A percentile compares a stretch with the other conserved stretches of the same genome.
These are phyloP conservation scores for Penstemon eatonii DNA, from an alignment of 257 asterid genomes.

Conservation along the genomic window DNA sequence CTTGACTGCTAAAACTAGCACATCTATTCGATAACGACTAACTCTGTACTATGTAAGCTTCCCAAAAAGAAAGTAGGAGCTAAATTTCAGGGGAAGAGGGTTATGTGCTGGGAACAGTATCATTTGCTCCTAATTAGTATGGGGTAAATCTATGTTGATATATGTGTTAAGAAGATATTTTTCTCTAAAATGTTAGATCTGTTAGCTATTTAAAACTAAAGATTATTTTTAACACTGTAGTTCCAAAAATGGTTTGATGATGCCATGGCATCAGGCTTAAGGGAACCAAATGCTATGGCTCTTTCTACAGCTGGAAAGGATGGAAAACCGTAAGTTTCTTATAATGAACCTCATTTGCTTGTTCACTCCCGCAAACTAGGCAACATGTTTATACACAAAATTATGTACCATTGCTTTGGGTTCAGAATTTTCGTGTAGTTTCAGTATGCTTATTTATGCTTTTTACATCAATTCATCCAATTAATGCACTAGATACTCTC, in stretches of 20 bases:
- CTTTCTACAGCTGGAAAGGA: slow-evolving; percentile 83
- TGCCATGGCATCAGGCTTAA: slow-evolving; percentile 78
- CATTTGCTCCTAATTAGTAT: slow-evolving; percentile 3
- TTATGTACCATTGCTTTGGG: no score
- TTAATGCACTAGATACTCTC: not conserved
- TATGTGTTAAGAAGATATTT: slow-evolving; percentile 14
- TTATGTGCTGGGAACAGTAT: not conserved
- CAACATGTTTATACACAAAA: not conserved
- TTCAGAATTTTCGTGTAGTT: not conserved
- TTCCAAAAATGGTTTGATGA: slow-evolving; percentile 97
- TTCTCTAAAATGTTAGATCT: slow-evolving; percentile 1
- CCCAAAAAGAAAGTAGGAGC: no score
- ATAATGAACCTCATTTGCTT: slow-evolving; percentile 13
- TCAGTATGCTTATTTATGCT: not conserved
- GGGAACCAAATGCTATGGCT: slow-evolving; percentile 98
- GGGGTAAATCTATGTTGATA: slow-evolving; percentile 12
- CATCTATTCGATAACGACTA: no score
- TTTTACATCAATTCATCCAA: not conserved
- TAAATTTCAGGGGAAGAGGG: no score
- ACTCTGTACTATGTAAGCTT: no score
- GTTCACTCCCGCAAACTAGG: slow-evolving; percentile 1
- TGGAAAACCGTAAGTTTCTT: slow-evolving; percentile 69
- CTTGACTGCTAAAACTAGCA: no score
- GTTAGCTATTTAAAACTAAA: slow-evolving; percentile 13
- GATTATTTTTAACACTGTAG: slow-evolving; percentile 40